Evolutionary conservation across 495 filamentous ascomycete genomes (phyloP), one percentile per base, ranked within the genome.

Genomic region (Oidiodendron maius): DNA sequence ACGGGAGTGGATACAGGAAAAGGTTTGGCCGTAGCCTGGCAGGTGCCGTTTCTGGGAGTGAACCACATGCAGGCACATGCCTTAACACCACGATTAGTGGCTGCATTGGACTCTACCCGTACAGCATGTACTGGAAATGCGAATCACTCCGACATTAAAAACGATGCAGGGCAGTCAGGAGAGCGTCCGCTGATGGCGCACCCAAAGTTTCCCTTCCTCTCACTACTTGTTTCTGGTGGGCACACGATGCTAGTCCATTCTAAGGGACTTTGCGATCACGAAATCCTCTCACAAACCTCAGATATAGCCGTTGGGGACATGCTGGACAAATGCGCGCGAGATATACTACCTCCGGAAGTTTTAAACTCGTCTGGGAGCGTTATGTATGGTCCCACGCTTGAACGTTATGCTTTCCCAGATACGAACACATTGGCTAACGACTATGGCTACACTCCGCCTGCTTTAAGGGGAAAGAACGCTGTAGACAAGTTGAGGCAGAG

Each of bases 11-110:
- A 93, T 61, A 84, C 79, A 1, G 93, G 89, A 15, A 96, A 97
- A 64, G 93, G 86, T 1, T 76, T 98, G 3, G 84, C 91, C 1
- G 67, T 86, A 21, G 90, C 85, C 26, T 91, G 84, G 87, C 74
- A 83, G 41, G 70, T 89, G 2, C 89, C 91, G 2, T 65, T 97
- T 22, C 61, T 96, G 2, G 93, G 79, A 0, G 87, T 96, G 0
- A 82, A 98, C 58, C 93, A 98, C 64, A 97, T 98, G 93, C 91
- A 96, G 61, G 93, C 91, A 12, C 93, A 98, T 64, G 80, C 91
- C 2, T 63, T 98, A 40, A 97, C 93, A 4, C 86, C 91, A 5
- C 76, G 86, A 2, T 78, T 98, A n/a, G 80, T 87, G 1, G 63
- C 71, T 9, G 85, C 85, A 2, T 63, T 95, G 26, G 21, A 48